A percentile compares a stretch with the other conserved stretches of the same genome.
phyloP scores from a whole-genome alignment of 495 filamentous ascomycete species.

The Xylaria intraflava region DNA sequence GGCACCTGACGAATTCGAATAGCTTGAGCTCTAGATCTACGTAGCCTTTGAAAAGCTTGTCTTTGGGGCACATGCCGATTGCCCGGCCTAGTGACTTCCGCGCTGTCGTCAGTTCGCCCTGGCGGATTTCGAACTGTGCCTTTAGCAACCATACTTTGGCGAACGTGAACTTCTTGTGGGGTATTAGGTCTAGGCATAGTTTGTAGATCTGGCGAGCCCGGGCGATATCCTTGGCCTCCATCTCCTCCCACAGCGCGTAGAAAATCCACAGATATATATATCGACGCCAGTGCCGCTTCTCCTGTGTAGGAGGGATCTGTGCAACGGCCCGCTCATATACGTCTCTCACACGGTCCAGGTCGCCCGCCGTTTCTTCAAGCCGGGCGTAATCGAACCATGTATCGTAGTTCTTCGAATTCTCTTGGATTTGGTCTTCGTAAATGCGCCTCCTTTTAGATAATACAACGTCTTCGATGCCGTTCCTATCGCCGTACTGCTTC shows the following conservation, averaged over 20 bases:
- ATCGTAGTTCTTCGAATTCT: constrained; percentile 92
- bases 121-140: constrained; percentile 88
- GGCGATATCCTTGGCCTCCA: constrained; percentile 68
- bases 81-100: constrained; percentile 84
- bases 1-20: constrained; percentile 85
- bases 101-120: constrained; percentile 69
- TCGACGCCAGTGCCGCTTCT: constrained; percentile 94
- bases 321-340: constrained; percentile 95
- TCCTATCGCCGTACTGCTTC: constrained; percentile 91
- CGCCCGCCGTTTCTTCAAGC: constrained; percentile 76
- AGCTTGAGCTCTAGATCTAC: constrained; percentile 85
- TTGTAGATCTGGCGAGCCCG: constrained; percentile 87
- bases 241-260: constrained; percentile 92
- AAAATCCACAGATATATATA: constrained; percentile 99
- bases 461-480: constrained; percentile 93
- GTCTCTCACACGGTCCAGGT: constrained; percentile 76
- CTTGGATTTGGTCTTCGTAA: constrained; percentile 88
- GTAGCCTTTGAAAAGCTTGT: constrained; percentile 90
- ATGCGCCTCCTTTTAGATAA: constrained; percentile 88
- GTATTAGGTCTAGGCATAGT: constrained; percentile 79
- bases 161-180: constrained; percentile 96
- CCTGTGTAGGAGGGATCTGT: constrained; percentile 89
- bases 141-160: constrained; percentile 93
- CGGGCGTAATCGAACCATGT: constrained; percentile 93
- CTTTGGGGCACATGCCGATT: constrained; percentile 91